Evolutionary conservation across 148 eudicot genomes (phyloP).

Genomic region (Linanthus parryae): DNA sequence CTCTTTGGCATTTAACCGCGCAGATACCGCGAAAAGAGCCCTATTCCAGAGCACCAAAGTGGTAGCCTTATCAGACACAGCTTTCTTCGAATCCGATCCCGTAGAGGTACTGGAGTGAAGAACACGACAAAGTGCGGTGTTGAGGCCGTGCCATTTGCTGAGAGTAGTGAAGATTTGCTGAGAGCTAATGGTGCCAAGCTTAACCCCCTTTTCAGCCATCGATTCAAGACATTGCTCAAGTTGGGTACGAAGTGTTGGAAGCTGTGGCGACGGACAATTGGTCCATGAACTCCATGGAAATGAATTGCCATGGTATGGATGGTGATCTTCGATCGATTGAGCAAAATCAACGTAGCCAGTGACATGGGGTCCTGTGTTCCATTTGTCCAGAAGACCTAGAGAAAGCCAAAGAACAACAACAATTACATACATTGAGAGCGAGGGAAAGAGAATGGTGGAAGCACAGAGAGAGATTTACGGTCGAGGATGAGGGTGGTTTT

Average conservation of each 20-base stretch:
- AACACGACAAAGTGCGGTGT: conserved; percentile 39
- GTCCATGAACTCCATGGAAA: conserved; percentile 77
- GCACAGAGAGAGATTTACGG: too few relatives aligned
- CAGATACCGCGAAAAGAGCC: conserved; percentile 57
- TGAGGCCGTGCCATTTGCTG: conserved; percentile 70
- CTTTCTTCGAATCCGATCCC: conserved; percentile 15
- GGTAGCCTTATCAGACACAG: too few relatives aligned
- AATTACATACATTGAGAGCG: neutral
- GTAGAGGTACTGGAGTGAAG: conserved; percentile 11
- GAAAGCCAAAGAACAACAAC: neutral
- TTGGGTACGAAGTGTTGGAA: conserved; percentile 39
- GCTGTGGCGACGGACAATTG: conserved; percentile 40
- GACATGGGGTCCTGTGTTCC: conserved; percentile 82
- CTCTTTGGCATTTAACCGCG: conserved; percentile 36
- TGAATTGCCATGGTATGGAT: conserved; percentile 63
- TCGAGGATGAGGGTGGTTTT: conserved; percentile 93
- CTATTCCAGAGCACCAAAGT: conserved; percentile 61
- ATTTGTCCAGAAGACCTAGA: conserved; percentile 70
- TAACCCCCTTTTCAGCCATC: conserved; percentile 54
- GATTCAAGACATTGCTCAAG: conserved; percentile 69
- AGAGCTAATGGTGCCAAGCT: conserved; percentile 65
- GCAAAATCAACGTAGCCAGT: conserved; percentile 88
- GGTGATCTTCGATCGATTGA: conserved; percentile 48
- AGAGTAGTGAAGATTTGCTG: conserved; percentile 68
- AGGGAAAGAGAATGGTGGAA: too few relatives aligned